phyloP scores from a whole-genome alignment of 805 yeast genomes.

The Candida hispaniensis region DNA sequence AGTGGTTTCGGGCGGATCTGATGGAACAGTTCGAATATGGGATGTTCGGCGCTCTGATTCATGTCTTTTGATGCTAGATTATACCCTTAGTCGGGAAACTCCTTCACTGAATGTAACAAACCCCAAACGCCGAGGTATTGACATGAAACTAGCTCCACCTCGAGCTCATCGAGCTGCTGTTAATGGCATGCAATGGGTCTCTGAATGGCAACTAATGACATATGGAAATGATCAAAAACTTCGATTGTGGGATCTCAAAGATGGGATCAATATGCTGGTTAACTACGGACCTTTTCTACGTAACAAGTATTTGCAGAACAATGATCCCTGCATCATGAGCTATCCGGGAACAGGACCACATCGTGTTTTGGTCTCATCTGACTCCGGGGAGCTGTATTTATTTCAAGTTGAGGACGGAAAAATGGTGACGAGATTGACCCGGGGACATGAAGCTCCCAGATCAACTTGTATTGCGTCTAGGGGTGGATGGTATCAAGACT shows the following conservation, averaged over 20 bases:
- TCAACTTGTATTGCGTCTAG: constrained; percentile 44
- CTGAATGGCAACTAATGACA: constrained; percentile 51
- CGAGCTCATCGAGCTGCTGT: constrained; percentile 71
- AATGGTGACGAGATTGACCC: constrained; percentile 44
- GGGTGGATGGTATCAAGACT: constrained; percentile 36
- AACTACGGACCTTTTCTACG: constrained; percentile 73
- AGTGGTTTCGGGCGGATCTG: constrained; percentile 89
- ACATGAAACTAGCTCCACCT: constrained; percentile 19
- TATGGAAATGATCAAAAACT: constrained; percentile 75
- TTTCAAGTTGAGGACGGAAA: constrained; percentile 53
- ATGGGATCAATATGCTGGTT: constrained; percentile 45
- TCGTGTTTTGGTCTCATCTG: constrained; percentile 48
- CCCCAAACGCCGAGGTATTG: constrained; percentile 7
- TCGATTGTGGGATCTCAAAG: constrained; percentile 62
- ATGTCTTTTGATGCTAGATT: constrained; percentile 53
- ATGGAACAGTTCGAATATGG: constrained; percentile 93
- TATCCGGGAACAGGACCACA: constrained; percentile 30
- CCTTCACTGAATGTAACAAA: constrained; percentile 4
- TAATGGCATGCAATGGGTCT: constrained; percentile 70
- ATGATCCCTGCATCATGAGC: constrained; percentile 46
- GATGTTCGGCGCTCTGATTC: constrained; percentile 44
- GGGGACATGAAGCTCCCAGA: constrained; percentile 36
- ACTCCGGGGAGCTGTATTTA: constrained; percentile 58
- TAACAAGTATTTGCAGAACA: constrained; percentile 48
- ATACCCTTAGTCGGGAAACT: constrained; percentile 9